phyloP scores from a whole-genome alignment of 2,329 filamentous ascomycete genomes.

The Cyphellophora attinorum region DNA sequence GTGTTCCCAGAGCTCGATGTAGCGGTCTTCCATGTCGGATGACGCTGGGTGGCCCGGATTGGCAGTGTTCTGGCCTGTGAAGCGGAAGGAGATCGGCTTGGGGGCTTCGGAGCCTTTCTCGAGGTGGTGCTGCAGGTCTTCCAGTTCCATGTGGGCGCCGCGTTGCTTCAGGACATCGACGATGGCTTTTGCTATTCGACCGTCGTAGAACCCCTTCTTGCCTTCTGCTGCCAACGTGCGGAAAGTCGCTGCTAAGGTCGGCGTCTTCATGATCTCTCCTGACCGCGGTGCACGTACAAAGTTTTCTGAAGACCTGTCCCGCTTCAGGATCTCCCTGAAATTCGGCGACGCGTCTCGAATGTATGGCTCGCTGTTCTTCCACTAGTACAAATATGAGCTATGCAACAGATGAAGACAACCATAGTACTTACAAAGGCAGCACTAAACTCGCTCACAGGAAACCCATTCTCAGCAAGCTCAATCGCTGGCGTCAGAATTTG shows the following conservation, averaged over 20 bases:
- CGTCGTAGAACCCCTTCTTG: constrained; percentile 85
- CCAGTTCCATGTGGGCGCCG: constrained; percentile 68
- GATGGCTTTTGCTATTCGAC: constrained; percentile 69
- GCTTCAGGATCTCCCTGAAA: constrained; percentile 76
- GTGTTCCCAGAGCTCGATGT: constrained; percentile 85
- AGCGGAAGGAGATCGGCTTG: constrained; percentile 73
- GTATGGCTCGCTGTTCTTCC: constrained; percentile 53
- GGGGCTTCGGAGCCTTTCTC: constrained; percentile 67
- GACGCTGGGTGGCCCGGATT: constrained; percentile 17
- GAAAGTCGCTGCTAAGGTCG: constrained; percentile 72
- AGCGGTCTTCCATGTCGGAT: constrained; percentile 26
- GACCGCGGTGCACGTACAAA: constrained; percentile 65
- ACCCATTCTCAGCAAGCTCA: constrained; percentile 76
- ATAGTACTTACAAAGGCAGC: constrained; percentile 51
- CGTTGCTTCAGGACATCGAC: constrained; percentile 66
- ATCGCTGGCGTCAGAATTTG: constrained; percentile 78
- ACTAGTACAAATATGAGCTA: constrained; percentile 42
- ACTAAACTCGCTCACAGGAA: constrained; percentile 75
- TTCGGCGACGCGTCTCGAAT: constrained; percentile 74
- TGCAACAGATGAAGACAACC: background rate
- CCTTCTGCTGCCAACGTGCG: constrained; percentile 66
- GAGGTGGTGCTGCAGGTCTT: constrained; percentile 71
- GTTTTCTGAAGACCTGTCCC: constrained; percentile 55
- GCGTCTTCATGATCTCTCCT: constrained; percentile 85
- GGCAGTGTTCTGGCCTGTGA: constrained; percentile 54